A percentile compares a stretch with the other conserved stretches of the same genome.
Evolutionary conservation across 2,329 filamentous ascomycete genomes (phyloP).

Genomic region (Cladobotryum protrusum): DNA sequence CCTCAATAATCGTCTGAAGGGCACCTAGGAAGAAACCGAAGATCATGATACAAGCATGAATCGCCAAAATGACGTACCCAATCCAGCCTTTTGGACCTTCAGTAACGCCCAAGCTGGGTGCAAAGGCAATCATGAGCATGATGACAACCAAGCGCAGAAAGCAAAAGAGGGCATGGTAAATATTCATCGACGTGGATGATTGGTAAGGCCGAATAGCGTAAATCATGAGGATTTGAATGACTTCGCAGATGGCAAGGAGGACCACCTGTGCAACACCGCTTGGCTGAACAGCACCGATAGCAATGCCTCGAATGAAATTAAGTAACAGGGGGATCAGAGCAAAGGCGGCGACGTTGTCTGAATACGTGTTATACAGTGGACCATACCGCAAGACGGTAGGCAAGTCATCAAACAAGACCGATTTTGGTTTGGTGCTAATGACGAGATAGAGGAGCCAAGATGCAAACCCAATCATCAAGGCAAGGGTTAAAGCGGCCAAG

Average conservation of each 20-base stretch:
- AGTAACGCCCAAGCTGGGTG: conserved; percentile 71
- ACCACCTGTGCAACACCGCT: conserved; percentile 92
- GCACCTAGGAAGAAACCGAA: conserved; percentile 94
- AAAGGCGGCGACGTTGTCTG: conserved; percentile 85
- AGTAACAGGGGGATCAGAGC: conserved; percentile 80
- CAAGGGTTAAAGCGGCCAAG: conserved; percentile 67
- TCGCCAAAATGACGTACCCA: conserved; percentile 80
- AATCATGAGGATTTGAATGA: conserved; percentile 79
- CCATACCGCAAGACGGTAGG: conserved; percentile 85
- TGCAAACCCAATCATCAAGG: conserved; percentile 66
- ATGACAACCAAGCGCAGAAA: conserved; percentile 68
- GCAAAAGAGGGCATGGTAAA: conserved; percentile 84
- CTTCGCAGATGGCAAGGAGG: conserved; percentile 86
- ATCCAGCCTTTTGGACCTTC: conserved; percentile 88
- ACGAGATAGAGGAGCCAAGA: conserved; percentile 78
- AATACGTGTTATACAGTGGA: conserved; percentile 95
- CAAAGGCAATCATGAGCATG: conserved; percentile 74
- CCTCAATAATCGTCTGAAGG: conserved; percentile 83
- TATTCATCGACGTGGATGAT: conserved; percentile 91
- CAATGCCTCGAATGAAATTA: conserved; percentile 79
- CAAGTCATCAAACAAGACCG: conserved; percentile 87
- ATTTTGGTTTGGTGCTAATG: conserved; percentile 70
- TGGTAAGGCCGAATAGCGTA: conserved; percentile 89
- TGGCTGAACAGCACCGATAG: conserved; percentile 86
- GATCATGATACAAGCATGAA: conserved; percentile 78